Evolutionary conservation across 2,329 filamentous ascomycete genomes (phyloP), one percentile per base, ranked within the genome.

Genomic region (Bertia moriformis): DNA sequence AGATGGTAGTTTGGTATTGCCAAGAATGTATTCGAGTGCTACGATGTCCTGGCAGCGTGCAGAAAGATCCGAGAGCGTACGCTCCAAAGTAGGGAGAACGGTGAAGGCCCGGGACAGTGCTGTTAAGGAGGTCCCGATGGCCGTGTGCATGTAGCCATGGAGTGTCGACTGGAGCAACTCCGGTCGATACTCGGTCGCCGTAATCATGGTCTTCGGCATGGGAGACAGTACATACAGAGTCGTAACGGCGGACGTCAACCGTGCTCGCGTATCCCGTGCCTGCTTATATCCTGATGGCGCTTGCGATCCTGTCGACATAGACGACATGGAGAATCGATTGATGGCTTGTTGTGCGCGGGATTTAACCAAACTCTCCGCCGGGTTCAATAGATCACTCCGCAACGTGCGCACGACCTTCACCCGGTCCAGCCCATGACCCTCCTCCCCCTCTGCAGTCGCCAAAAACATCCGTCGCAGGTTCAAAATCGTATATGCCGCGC

Each of bases 1-100:
- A 7, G 32, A 14, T 12, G 32, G 32, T 15, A 15, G 32, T 63
- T 65, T 30, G 66, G 65, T 3, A 54, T 57, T 39, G 62, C 61
- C 17, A 13, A 80, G 62, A 3, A 79, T 60, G 1, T 65, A 56
- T 53, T 79, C 73, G 4, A 80, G 52, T 1, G 72, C 72, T 18
- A 75, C 67, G 27, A 80, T 69, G 49, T 78, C 78, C 49, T 79
- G 75, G 49, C 75, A 79, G 32, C 72, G 62, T 2, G 66, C 66
- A 5, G 74, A 75, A 18, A 77, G 63, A 43, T 80, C 75, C 19
- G 69, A 54, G 3, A 79, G 61, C 0, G 73, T 68, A 17, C 71
- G 62, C 40, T 79, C 73, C 24, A 80, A 61, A 0, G 60, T 67
- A 1, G 75, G 72, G 2, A 78, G 60, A 41, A 69, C 72, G 2